Evolutionary conservation across 805 yeast genomes (phyloP).

Genomic region (Starmerella apicola): DNA sequence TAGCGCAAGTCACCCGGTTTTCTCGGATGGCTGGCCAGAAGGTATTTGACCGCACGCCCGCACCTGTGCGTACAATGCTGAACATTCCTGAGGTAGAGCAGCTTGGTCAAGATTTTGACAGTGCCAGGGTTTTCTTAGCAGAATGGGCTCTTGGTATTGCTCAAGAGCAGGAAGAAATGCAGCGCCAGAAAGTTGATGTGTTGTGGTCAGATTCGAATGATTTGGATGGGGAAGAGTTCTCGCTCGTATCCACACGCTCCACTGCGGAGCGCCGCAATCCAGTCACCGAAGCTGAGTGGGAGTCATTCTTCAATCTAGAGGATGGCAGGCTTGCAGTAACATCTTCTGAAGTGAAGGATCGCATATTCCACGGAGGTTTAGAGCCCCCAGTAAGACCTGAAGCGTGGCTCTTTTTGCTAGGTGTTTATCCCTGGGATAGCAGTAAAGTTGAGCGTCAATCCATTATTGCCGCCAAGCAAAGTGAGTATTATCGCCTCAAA

Average conservation of each 20-base stretch:
- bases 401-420: constrained; percentile 79
- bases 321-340: constrained; percentile 66
- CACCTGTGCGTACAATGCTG: constrained; percentile 43
- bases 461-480: constrained; percentile 41
- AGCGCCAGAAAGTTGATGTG: constrained; percentile 33
- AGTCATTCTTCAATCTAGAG: constrained; percentile 57
- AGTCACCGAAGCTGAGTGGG: constrained; percentile 68
- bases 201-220: constrained; percentile 25
- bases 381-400: constrained; percentile 46
- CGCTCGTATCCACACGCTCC: constrained; percentile 34
- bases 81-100: constrained; percentile 67
- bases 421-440: constrained; percentile 82
- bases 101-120: constrained; percentile 81
- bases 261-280: constrained; percentile 59
- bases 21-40: constrained; percentile 55
- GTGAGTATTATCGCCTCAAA: constrained; percentile 47
- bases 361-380: constrained; percentile 86
- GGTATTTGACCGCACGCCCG: constrained; percentile 47
- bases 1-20: constrained; percentile 60
- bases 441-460: constrained; percentile 54
- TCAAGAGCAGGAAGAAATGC: constrained; percentile 56
- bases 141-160: constrained; percentile 95
- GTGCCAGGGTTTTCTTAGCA: constrained; percentile 83
- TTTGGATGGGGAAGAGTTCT: constrained; percentile 29
- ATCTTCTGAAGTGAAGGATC: constrained; percentile 60